A percentile compares a stretch with the other conserved stretches of the same genome.
These are phyloP conservation scores for Lipomyces lipofer DNA, from an alignment of 805 yeast genomes.

Conservation along the genomic window DNA sequence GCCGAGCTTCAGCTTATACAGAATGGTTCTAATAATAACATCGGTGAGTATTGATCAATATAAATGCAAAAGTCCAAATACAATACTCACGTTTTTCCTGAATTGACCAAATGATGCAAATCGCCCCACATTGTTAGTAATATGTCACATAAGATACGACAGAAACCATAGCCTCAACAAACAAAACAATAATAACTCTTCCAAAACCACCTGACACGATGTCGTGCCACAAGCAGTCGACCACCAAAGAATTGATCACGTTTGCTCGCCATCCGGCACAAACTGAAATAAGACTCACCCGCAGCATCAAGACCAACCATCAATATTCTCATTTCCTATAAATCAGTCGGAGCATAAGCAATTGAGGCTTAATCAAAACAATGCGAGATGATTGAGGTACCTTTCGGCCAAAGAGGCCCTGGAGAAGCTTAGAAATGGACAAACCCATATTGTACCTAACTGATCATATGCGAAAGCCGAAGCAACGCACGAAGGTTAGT, in stretches of 20 bases:
- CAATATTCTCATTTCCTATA: slow-evolving; percentile 52
- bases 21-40: slow-evolving; percentile 52
- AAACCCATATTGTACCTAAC: slow-evolving; percentile 70
- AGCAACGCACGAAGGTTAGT: background rate
- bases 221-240: background rate
- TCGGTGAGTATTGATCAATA: background rate
- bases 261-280: too few species aligned
- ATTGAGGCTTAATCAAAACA: background rate
- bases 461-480: background rate
- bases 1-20: slow-evolving; percentile 60
- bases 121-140: too few species aligned
- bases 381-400: slow-evolving; percentile 39
- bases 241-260: too few species aligned
- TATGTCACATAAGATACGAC: too few species aligned
- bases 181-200: too few species aligned
- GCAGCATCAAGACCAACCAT: slow-evolving; percentile 94
- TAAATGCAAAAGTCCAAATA: background rate
- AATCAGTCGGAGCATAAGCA: background rate
- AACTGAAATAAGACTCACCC: slow-evolving; percentile 51
- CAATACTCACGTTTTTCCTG: slow-evolving; percentile 29
- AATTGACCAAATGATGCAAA: too few species aligned
- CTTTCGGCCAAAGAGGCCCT: slow-evolving; percentile 94
- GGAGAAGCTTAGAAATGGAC: slow-evolving; percentile 88
- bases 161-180: too few species aligned
- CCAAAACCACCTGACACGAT: too few species aligned